phyloP scores from a whole-genome alignment of 225 moss, liverwort and hornwort species.

The Neckera pumila region DNA sequence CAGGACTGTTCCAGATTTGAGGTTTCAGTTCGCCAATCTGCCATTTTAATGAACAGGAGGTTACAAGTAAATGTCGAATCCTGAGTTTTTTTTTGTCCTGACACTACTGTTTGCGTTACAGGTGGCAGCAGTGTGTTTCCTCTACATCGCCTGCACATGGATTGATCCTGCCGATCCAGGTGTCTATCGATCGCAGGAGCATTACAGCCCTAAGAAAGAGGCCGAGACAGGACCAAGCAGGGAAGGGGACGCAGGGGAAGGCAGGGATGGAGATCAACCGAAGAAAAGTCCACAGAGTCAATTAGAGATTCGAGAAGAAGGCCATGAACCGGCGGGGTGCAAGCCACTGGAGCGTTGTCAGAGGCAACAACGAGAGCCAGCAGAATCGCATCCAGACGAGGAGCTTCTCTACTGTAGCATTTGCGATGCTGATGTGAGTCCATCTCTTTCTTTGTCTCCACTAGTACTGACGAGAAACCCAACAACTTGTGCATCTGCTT shows the following conservation, averaged over 20 bases:
- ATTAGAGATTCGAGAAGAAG: constrained; percentile 1
- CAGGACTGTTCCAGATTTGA: background rate
- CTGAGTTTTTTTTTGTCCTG: background rate
- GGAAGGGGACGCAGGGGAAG: constrained; percentile 1
- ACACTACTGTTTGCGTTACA: background rate
- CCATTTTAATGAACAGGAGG: background rate
- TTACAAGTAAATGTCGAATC: background rate
- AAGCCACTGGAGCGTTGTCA: constrained; percentile 30
- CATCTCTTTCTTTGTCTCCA: background rate
- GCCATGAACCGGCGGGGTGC: constrained; percentile 28
- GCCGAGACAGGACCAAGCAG: background rate
- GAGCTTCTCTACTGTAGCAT: constrained; percentile 72
- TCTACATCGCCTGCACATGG: constrained; percentile 73
- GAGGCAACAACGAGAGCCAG: constrained; percentile 23
- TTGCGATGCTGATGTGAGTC: constrained; percentile 77
- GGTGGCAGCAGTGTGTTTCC: constrained; percentile 51
- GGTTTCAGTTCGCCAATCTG: background rate
- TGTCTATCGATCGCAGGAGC: constrained; percentile 24
- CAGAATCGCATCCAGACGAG: constrained; percentile 36
- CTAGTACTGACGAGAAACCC: background rate
- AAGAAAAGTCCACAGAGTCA: background rate
- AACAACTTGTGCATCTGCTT: background rate
- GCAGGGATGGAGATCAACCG: background rate
- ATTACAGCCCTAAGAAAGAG: background rate
- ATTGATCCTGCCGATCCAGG: constrained; percentile 80